Evolutionary conservation across 2,329 filamentous ascomycete genomes (phyloP).

Genomic region (Thyridium curvatum): DNA sequence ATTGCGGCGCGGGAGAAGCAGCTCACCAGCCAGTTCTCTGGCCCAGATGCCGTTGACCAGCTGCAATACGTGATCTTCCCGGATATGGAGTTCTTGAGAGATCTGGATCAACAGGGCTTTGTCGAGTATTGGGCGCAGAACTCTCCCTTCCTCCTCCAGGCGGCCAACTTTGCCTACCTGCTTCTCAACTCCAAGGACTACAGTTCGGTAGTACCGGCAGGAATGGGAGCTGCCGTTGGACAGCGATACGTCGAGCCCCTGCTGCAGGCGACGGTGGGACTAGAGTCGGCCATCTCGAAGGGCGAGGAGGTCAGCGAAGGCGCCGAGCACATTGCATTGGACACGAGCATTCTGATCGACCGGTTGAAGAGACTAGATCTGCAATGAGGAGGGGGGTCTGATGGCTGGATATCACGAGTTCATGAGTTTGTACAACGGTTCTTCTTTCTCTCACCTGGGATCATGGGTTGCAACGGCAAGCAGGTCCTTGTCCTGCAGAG

Average conservation of each 20-base stretch:
- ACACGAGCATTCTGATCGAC: slow-evolving; percentile 8
- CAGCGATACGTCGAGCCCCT: slow-evolving; percentile 53
- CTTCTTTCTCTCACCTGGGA: too few species aligned
- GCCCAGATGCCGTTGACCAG: slow-evolving; percentile 48
- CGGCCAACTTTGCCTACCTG: slow-evolving; percentile 55
- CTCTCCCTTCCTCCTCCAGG: slow-evolving; percentile 50
- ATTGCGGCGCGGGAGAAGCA: slow-evolving; percentile 30
- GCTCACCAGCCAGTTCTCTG: slow-evolving; percentile 34
- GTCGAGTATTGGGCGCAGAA: slow-evolving; percentile 46
- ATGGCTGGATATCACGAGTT: too few species aligned
- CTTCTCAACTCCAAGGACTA: slow-evolving; percentile 36
- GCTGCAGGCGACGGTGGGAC: slow-evolving; percentile 23
- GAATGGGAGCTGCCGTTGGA: slow-evolving; percentile 51
- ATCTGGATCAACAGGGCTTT: slow-evolving; percentile 33
- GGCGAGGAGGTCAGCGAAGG: slow-evolving; percentile 1
- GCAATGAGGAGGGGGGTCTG: slow-evolving; percentile 3
- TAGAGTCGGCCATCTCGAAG: slow-evolving; percentile 3
- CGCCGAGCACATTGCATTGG: slow-evolving; percentile 4
- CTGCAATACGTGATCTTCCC: slow-evolving; percentile 59
- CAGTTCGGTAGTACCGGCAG: slow-evolving; percentile 41
- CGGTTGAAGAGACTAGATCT: slow-evolving; percentile 8
- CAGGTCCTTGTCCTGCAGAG: too few species aligned
- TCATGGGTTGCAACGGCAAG: too few species aligned
- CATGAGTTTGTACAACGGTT: too few species aligned
- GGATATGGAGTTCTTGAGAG: slow-evolving; percentile 39